Evolutionary conservation across 768 basidiomycete species (phyloP).

Genomic region (Suillus discolor): DNA sequence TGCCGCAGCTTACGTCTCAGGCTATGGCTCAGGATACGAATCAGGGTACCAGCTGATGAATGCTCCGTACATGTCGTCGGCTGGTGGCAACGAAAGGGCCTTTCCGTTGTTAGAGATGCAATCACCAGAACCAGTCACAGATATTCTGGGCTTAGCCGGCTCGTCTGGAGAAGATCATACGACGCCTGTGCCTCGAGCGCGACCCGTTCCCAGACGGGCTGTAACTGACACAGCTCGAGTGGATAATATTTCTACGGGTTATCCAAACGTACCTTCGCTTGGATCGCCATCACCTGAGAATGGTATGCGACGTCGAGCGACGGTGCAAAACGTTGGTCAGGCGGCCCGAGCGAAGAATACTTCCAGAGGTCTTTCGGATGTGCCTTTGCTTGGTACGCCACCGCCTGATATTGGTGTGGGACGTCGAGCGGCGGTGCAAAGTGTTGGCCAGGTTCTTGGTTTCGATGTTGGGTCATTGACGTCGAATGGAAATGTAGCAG

Average conservation of each 20-base stretch:
- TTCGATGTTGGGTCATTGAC: slow-evolving; percentile 19
- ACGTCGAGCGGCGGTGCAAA: slow-evolving; percentile 20
- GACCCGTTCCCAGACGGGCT: slow-evolving; percentile 26
- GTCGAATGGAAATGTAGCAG: slow-evolving; percentile 15
- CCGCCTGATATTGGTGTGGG: slow-evolving; percentile 18
- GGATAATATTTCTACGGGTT: slow-evolving; percentile 12
- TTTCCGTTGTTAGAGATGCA: slow-evolving; percentile 30
- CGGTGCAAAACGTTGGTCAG: slow-evolving; percentile 18
- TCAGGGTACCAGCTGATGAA: slow-evolving; percentile 28
- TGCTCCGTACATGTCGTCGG: slow-evolving; percentile 24
- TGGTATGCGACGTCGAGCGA: slow-evolving; percentile 19
- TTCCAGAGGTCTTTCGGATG: slow-evolving; percentile 19
- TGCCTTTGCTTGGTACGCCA: slow-evolving; percentile 10
- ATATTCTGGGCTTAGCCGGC: slow-evolving; percentile 30
- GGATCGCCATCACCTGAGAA: slow-evolving; percentile 13
- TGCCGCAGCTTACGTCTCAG: slow-evolving; percentile 37
- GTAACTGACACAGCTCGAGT: slow-evolving; percentile 22
- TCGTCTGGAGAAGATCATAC: slow-evolving; percentile 28
- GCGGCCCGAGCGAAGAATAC: slow-evolving; percentile 17
- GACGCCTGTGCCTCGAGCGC: slow-evolving; percentile 26
- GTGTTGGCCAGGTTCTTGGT: slow-evolving; percentile 15
- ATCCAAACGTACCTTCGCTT: slow-evolving; percentile 13
- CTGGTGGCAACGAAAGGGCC: slow-evolving; percentile 23
- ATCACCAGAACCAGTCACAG: slow-evolving; percentile 28
- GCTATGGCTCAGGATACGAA: slow-evolving; percentile 38